Evolutionary conservation across 805 yeast species (phyloP).

Genomic region (Candida easanensis): DNA sequence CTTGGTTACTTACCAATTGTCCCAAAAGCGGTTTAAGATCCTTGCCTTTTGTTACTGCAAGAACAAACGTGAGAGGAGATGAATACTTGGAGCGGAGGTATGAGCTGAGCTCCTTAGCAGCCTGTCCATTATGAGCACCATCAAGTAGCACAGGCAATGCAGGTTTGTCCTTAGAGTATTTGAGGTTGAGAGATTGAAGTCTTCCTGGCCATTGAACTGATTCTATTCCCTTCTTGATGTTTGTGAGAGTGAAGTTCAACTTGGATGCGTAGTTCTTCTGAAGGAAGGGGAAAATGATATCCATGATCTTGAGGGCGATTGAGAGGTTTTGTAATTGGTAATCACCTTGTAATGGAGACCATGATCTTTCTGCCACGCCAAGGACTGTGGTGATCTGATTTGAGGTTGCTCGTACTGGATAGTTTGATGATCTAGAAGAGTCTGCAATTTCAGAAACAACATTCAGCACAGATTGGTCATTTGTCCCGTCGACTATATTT

Average conservation of each 20-base stretch:
- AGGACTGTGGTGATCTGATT: constrained; percentile 29
- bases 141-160: constrained; percentile 54
- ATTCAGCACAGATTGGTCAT: constrained; percentile 46
- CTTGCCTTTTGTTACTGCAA: constrained; percentile 79
- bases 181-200: constrained; percentile 50
- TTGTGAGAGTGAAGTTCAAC: constrained; percentile 30
- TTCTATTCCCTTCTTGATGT: constrained; percentile 50
- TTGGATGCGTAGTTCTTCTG: constrained; percentile 26
- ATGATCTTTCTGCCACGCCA: constrained; percentile 29
- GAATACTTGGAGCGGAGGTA: constrained; percentile 42
- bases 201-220: constrained; percentile 84
- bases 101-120: constrained; percentile 63
- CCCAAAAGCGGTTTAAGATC: constrained; percentile 48
- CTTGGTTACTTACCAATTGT: constrained; percentile 47
- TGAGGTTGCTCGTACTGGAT: constrained; percentile 12
- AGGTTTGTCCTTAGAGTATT: constrained; percentile 22
- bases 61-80: constrained; percentile 45
- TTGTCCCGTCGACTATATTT: constrained; percentile 67
- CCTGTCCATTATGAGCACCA: constrained; percentile 91
- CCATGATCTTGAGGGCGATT: constrained; percentile 59
- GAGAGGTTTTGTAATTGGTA: constrained; percentile 73
- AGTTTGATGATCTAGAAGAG: constrained; percentile 29
- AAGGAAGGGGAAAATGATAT: constrained; percentile 29
- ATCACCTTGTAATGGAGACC: constrained; percentile 62
- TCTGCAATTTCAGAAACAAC: constrained; percentile 42